Evolutionary conservation across 306 rosid species (phyloP), one percentile per base, ranked within the genome.

Genomic region (Clitoria ternatea): DNA sequence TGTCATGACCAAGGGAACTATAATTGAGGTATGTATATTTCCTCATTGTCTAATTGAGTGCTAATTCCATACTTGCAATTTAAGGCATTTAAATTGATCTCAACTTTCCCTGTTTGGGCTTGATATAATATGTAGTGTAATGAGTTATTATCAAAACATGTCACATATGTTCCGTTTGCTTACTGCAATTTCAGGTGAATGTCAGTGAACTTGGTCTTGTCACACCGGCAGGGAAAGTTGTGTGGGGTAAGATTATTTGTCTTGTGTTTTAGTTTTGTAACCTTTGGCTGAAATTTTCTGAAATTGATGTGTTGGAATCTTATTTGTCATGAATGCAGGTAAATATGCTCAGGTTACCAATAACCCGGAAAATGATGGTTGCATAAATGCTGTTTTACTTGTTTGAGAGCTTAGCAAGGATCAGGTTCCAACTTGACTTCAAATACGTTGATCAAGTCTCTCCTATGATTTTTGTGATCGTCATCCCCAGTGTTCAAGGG

Each of bases 161-260:
- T 39, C 15, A 6, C 49, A 23, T 11, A 61, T 66, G 70, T 30
- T 29, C 5, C 2, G 6, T 20, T 30, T 30, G 15, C 32, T 45
- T 69, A 61, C 37, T 72, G 18, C 68, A 36, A 69, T 67, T 61
- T 81, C 81, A 92, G 97, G 98, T 93, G 76, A 93, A 90, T 77
- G 97, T 90, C 44, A 90, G 97, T 47, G 97, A 93, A 79, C 87
- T 93, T 33, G 98, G 98, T 85, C 75, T 93, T 59, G 97, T 93
- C 66, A 93, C 98, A 42, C 97, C 98, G 1, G 91, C 91, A 0
- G 98, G 98, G 54, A 93, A 93, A 82, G 98, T 93, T 69, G 98
- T 93, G 5, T 90, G 97, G 98, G 98, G 98, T 88, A 81, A 84
- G 87, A 71, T 57, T 39, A 29, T 50, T 66, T 52, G 17, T 37